Conservation (phyloP, 768 basidiomycete species). For the Phaeotremella skinneri region DNA sequence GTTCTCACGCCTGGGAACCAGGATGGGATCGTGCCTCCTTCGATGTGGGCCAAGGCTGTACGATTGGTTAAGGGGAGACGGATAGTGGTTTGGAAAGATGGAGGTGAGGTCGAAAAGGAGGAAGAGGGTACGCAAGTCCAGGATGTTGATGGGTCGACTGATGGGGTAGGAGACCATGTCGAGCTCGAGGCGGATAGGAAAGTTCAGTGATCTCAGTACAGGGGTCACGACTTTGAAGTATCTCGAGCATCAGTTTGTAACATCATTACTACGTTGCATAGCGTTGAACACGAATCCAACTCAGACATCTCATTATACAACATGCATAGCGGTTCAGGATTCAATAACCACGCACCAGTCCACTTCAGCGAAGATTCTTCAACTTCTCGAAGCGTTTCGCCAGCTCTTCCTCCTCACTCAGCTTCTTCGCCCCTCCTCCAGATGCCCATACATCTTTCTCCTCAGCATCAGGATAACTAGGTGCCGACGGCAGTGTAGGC, state of each 20-base stretch:
- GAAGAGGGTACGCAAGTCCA: background rate
- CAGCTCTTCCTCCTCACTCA: constrained; percentile 57
- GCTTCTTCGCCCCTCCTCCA: constrained; percentile 19
- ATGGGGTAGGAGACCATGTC: no score
- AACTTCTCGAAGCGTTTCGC: constrained; percentile 78
- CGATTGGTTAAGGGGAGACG: constrained; percentile 31
- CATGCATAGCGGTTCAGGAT: no score
- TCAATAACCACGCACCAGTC: no score
- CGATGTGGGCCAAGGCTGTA: constrained; percentile 71
- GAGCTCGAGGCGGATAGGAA: no score
- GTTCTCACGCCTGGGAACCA: constrained; percentile 77
- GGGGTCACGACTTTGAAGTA: no score
- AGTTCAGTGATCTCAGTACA: no score
- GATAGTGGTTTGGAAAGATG: constrained; percentile 30
- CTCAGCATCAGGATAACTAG: constrained; percentile 7
- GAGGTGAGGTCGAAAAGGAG: constrained; percentile 19
- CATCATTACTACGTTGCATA: no score
- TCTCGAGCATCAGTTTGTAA: no score
- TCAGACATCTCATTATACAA: background rate
- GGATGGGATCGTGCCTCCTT: constrained; percentile 61
- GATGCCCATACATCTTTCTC: constrained; percentile 3
- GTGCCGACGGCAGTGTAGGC: background rate
- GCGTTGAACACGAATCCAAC: no score
- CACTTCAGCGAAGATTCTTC: constrained; percentile 66
- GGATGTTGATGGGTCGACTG: background rate